A percentile compares a stretch with the other conserved stretches of the same genome.
phyloP scores from a whole-genome alignment of 2,329 filamentous ascomycete genomes.

The Passalora sequoiae region DNA sequence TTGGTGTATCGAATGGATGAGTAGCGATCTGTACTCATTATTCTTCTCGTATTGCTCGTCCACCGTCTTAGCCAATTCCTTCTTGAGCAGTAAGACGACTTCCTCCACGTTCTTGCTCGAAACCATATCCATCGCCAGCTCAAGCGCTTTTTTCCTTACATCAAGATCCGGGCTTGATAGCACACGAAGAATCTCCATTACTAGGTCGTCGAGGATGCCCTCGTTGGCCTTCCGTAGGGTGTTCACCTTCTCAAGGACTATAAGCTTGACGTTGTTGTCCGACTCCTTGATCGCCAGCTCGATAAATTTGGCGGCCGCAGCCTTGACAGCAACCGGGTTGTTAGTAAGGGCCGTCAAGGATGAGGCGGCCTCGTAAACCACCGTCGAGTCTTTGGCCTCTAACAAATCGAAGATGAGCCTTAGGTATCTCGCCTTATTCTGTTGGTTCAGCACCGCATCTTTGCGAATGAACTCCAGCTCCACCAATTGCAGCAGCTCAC shows the following conservation, averaged over 20 bases:
- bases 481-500: conserved; percentile 86
- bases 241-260: conserved; percentile 90
- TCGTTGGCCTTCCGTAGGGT: conserved; percentile 82
- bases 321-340: conserved; percentile 96
- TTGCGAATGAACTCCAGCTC: conserved; percentile 97
- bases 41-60: conserved; percentile 99
- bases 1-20: conserved; percentile 96
- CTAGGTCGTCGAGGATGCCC: conserved; percentile 84
- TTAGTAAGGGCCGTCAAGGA: conserved; percentile 88
- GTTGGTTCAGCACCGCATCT: conserved; percentile 87
- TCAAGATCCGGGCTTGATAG: conserved; percentile 94
- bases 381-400: conserved; percentile 86
- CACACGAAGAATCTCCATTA: conserved; percentile 94
- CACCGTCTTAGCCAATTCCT: conserved; percentile 94
- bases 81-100: conserved; percentile 91
- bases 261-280: conserved; percentile 98
- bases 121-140: conserved; percentile 93
- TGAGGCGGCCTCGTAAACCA: conserved; percentile 95
- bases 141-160: conserved; percentile 84
- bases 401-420: conserved; percentile 93
- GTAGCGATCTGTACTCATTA: conserved; percentile 84
- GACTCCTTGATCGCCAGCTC: conserved; percentile 96
- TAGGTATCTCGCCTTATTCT: conserved; percentile 93
- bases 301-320: conserved; percentile 91
- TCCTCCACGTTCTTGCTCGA: conserved; percentile 98